Evolutionary conservation across 2,329 filamentous ascomycete genomes (phyloP), one percentile per base, ranked within the genome.

Genomic region (Aspergillus glaucus): DNA sequence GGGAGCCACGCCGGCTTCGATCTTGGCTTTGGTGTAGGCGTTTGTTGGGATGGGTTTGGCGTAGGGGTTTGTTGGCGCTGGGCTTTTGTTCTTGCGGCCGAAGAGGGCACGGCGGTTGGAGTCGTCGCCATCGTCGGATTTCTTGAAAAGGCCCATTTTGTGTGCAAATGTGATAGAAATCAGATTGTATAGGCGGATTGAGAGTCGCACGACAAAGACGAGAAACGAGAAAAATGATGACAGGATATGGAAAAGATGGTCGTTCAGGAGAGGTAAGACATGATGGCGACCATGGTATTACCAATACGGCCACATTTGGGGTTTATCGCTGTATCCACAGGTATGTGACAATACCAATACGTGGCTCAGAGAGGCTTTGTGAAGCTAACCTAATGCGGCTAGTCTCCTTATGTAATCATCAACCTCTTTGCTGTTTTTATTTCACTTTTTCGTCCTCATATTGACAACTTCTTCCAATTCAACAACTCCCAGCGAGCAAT

Each of bases 81-180:
- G 70, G 47, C 72, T 75, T 63, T 80, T 80, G 56, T 71, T 74
- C 64, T 79, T 81, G 45, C 76, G 71, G 55, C 79, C 79, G 58
- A 84, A 84, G 28, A 84, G 76, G n/a, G 79, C 78, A 49, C 70
- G 71, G 64, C 79, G 77, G 63, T 72, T 75, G 36, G 68, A 67
- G 43, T 78, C 75, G 54, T 78, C 78, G 59, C 70, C 75, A 52
- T 73, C 72, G 55, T 73, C 73, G 53, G 72, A 75, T 63, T 82
- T 82, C 63, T 79, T 80, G 57, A 80, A 72, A 36, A 66, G 60
- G 47, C 63, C 63, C 64, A 65, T 66, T 46, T 58, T 37, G 28
- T 19, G 43, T 17, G 14, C 44, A 39, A 15, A n/a, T 39, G 21
- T 17, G 3, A 15, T 32, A 15, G 5, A 39, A 44, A 40, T 17